These are phyloP conservation scores for Emmonsiellopsis sp. DNA, from an alignment of 2,329 filamentous ascomycete species.

Conservation along the genomic window DNA sequence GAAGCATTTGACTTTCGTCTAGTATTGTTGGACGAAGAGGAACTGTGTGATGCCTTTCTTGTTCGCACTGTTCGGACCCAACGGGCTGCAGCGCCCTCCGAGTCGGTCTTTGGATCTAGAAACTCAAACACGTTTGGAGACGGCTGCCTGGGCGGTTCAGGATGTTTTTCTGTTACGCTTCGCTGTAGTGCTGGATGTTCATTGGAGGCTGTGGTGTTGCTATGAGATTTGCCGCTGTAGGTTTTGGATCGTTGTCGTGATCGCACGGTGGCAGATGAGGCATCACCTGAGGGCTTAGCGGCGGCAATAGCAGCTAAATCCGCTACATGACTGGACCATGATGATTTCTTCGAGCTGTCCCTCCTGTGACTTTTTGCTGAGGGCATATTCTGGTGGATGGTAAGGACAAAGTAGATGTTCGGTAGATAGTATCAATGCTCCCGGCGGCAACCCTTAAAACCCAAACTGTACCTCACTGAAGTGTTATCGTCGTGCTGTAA, in stretches of 20 bases:
- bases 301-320: constrained; percentile 1
- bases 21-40: constrained; percentile 7
- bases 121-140: constrained; percentile 32
- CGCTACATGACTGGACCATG: background rate
- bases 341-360: constrained; percentile 8
- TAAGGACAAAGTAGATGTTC: background rate
- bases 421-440: too few relatives aligned
- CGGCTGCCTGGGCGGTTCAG: constrained; percentile 2
- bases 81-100: background rate
- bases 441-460: too few relatives aligned
- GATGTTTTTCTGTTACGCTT: constrained; percentile 4
- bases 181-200: background rate
- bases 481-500: too few relatives aligned
- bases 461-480: too few relatives aligned
- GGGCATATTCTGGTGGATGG: background rate
- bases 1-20: constrained; percentile 12
- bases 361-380: constrained; percentile 6
- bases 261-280: background rate
- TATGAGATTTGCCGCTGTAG: constrained; percentile 4
- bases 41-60: background rate
- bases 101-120: constrained; percentile 18
- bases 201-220: background rate
- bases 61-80: background rate
- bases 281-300: constrained; percentile 2
- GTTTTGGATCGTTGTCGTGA: constrained; percentile 6